A percentile compares a stretch with the other conserved stretches of the same genome.
Conservation (phyloP, 108 stramenopile genomes). For the Mediolabrus comicus region DNA sequence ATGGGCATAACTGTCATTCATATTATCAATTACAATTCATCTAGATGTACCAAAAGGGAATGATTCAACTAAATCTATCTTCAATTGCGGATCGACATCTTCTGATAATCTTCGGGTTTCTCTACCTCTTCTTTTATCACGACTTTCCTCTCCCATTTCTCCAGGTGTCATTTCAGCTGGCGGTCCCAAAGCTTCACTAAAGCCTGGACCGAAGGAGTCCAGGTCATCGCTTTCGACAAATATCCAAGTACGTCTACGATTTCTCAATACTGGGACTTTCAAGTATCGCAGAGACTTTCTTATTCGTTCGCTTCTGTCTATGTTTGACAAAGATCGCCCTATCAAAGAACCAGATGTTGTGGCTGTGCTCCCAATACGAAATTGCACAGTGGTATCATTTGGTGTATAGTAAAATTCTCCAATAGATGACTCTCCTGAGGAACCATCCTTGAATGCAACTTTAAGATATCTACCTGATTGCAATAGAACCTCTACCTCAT, state of each 20-base stretch:
- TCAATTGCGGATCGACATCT: conserved; percentile 64
- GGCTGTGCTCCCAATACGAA: conserved; percentile 52
- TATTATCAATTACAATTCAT: neutral
- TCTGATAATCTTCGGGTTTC: conserved; percentile 35
- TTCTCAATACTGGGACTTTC: conserved; percentile 76
- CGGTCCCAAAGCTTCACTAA: conserved; percentile 62
- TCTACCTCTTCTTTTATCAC: conserved; percentile 1
- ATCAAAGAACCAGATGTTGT: neutral
- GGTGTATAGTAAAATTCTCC: conserved; percentile 87
- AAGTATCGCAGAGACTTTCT: conserved; percentile 71
- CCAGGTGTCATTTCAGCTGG: conserved; percentile 68
- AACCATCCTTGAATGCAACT: conserved; percentile 63
- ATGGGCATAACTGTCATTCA: neutral
- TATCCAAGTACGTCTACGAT: conserved; percentile 69
- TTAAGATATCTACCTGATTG: conserved; percentile 71
- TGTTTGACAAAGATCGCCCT: conserved; percentile 50
- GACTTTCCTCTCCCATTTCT: conserved; percentile 33
- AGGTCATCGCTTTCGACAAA: conserved; percentile 77
- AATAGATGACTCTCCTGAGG: conserved; percentile 56
- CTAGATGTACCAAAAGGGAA: conserved; percentile 41
- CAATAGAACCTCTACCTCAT: conserved; percentile 40
- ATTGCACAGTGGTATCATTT: conserved; percentile 82
- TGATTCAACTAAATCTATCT: conserved; percentile 60
- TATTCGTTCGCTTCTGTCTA: conserved; percentile 70
- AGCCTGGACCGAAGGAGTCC: conserved; percentile 78